Percentiles rank a stretch among this genome's conserved stretches.
Evolutionary conservation across 495 filamentous ascomycete species (phyloP).

Genomic region (Aspergillus indologenus): DNA sequence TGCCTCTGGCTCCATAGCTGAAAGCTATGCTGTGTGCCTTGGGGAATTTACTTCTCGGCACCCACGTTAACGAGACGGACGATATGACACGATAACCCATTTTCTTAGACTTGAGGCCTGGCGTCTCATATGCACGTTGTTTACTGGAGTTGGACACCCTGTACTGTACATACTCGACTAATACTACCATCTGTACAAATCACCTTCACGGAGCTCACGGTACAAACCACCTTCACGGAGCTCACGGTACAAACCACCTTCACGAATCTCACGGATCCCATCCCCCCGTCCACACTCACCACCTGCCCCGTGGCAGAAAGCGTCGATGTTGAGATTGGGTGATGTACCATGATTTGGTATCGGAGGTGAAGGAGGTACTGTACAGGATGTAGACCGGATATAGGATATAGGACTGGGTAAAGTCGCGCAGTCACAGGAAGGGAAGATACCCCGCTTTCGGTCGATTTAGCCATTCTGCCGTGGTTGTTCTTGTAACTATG

Average conservation of each 20-base stretch:
- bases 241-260: neutral
- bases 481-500: neutral
- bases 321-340: too few relatives aligned
- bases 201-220: too few relatives aligned
- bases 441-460: neutral
- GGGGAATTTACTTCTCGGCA: neutral
- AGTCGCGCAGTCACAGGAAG: too few relatives aligned
- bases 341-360: neutral
- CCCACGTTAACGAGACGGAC: too few relatives aligned
- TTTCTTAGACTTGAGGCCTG: neutral
- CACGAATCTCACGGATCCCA: conserved; percentile 27
- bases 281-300: conserved; percentile 42
- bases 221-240: too few relatives aligned
- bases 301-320: conserved; percentile 50
- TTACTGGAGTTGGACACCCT: too few relatives aligned
- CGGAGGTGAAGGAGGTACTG: neutral
- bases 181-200: neutral
- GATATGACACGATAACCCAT: too few relatives aligned
- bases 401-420: neutral
- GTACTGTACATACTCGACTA: too few relatives aligned
- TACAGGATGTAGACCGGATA: too few relatives aligned
- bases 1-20: conserved; percentile 5
- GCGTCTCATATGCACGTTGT: neutral
- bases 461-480: neutral
- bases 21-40: neutral